Conservation (phyloP, 805 yeast species). For the Candida maltosa region DNA sequence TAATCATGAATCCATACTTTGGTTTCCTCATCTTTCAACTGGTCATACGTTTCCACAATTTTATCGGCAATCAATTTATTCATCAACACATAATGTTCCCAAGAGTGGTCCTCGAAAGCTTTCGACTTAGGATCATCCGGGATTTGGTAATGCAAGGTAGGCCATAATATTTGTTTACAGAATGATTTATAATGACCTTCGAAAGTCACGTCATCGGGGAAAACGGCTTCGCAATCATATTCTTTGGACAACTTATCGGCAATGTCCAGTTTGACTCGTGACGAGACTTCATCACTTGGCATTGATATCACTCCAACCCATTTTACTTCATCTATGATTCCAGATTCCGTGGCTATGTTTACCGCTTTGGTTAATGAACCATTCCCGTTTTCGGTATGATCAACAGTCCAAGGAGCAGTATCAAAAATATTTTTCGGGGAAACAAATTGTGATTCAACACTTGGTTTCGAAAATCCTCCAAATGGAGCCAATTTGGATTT, state of each 20-base stretch:
- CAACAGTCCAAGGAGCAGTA: constrained; percentile 71
- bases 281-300: constrained; percentile 81
- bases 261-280: constrained; percentile 52
- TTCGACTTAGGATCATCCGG: constrained; percentile 93
- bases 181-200: constrained; percentile 89
- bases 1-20: constrained; percentile 92
- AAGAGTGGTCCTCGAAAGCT: constrained; percentile 93
- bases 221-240: constrained; percentile 62
- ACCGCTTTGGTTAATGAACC: constrained; percentile 88
- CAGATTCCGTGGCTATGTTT: constrained; percentile 45
- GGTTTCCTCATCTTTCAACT: constrained; percentile 52
- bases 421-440: constrained; percentile 47
- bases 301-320: constrained; percentile 95
- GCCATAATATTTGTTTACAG: constrained; percentile 95
- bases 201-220: constrained; percentile 73
- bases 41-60: constrained; percentile 55
- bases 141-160: constrained; percentile 87
- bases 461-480: constrained; percentile 73
- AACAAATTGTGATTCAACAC: constrained; percentile 44
- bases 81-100: constrained; percentile 76
- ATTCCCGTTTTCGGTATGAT: constrained; percentile 71
- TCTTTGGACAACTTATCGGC: constrained; percentile 41
- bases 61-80: constrained; percentile 80
- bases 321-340: constrained; percentile 32
- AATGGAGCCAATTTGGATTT: constrained; percentile 50